phyloP scores from a whole-genome alignment of 2,329 filamentous ascomycete species.

The Bipolaris zeicola region DNA sequence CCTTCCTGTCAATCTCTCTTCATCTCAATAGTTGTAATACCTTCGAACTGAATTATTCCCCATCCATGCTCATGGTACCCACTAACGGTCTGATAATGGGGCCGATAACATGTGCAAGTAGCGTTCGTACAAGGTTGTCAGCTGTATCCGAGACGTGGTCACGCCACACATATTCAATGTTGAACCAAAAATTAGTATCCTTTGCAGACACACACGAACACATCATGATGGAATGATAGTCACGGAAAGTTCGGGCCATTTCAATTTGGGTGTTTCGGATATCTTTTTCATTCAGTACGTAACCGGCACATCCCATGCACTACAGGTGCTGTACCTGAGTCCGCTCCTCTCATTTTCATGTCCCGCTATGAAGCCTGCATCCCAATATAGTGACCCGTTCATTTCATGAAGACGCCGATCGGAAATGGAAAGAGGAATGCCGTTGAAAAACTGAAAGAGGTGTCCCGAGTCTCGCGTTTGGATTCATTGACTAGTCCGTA shows the following conservation, averaged over 20 bases:
- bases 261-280: conserved; percentile 26
- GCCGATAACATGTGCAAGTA: no score
- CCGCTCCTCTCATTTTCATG: conserved; percentile 41
- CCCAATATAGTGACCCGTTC: conserved; percentile 40
- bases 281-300: conserved; percentile 47
- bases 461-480: conserved; percentile 34
- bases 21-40: no score
- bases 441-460: conserved; percentile 40
- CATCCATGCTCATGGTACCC: no score
- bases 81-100: no score
- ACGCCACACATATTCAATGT: background rate
- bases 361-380: conserved; percentile 38
- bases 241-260: background rate
- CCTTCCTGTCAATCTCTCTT: no score
- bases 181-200: background rate
- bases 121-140: no score
- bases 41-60: no score
- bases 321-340: conserved; percentile 32
- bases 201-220: background rate
- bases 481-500: conserved; percentile 24
- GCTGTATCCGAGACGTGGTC: background rate
- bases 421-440: conserved; percentile 45
- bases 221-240: background rate
- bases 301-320: conserved; percentile 37
- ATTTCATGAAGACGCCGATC: conserved; percentile 44